phyloP scores from a whole-genome alignment of 352 stramenopile species.

The Pythium dissimile region DNA sequence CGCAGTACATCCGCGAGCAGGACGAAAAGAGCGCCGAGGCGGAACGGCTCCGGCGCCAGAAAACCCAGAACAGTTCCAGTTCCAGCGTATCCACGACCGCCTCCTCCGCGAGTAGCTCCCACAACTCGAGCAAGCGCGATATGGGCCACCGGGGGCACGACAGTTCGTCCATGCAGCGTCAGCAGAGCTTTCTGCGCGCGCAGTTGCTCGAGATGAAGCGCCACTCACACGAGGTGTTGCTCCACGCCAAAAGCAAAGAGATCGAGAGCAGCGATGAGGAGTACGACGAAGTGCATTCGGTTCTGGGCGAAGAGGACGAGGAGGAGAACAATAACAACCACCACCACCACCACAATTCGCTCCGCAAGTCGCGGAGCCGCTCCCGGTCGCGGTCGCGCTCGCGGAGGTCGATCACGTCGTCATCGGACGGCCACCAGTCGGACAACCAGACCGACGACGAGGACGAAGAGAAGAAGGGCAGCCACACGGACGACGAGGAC shows the following conservation, averaged over 20 bases:
- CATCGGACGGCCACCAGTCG: conserved; percentile 7
- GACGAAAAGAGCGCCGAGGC: conserved; percentile 45
- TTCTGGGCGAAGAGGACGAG: conserved; percentile 31
- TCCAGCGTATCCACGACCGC: conserved; percentile 31
- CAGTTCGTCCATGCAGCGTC: conserved; percentile 34
- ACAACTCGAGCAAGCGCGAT: conserved; percentile 5
- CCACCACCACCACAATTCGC: not conserved
- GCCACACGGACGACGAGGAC: conserved; percentile 17
- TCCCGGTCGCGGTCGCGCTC: conserved; percentile 5
- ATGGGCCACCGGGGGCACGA: conserved; percentile 7
- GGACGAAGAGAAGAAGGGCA: conserved; percentile 13
- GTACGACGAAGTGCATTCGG: conserved; percentile 29
- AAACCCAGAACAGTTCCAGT: conserved; percentile 1
- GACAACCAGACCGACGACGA: conserved; percentile 17
- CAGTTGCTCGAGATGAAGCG: conserved; percentile 79
- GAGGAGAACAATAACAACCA: conserved; percentile 5
- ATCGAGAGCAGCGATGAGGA: conserved; percentile 33
- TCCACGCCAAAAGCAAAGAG: conserved; percentile 23
- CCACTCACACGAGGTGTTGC: conserved; percentile 54
- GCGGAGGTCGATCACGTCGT: conserved; percentile 8
- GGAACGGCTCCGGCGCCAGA: conserved; percentile 31
- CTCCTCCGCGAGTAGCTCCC: conserved; percentile 22
- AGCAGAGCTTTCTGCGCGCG: conserved; percentile 63
- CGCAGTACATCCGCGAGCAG: conserved; percentile 51
- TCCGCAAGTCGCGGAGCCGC: conserved; percentile 3